A percentile compares a stretch with the other conserved stretches of the same genome.
Conservation (phyloP, 2,329 filamentous ascomycete species). For the Penicillium sp. region DNA sequence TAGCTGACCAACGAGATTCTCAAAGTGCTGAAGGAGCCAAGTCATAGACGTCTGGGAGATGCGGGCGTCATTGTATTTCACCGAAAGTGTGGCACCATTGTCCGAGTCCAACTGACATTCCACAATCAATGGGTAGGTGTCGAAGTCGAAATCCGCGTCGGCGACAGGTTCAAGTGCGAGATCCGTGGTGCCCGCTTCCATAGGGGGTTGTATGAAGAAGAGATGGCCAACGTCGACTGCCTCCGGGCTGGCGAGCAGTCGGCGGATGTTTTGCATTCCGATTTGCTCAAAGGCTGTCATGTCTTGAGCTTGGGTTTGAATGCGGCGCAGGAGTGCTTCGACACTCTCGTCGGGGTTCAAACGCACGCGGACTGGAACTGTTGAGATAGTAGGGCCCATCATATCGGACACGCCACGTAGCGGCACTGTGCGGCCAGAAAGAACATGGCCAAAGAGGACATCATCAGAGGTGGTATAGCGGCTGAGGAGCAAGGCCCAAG, state of each 20-base stretch:
- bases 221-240: constrained; percentile 12
- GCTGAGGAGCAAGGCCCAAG: constrained; percentile 1
- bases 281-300: constrained; percentile 58
- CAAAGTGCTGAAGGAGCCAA: constrained; percentile 4
- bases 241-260: constrained; percentile 36
- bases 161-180: constrained; percentile 1
- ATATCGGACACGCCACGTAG: constrained; percentile 35
- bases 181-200: not conserved
- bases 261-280: constrained; percentile 43
- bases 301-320: constrained; percentile 50
- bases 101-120: constrained; percentile 1
- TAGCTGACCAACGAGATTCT: constrained; percentile 29
- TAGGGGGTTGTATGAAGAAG: constrained; percentile 2
- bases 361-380: constrained; percentile 12
- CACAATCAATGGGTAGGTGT: constrained; percentile 3
- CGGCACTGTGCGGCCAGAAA: constrained; percentile 35
- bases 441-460: constrained; percentile 37
- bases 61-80: constrained; percentile 1
- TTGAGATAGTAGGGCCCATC: constrained; percentile 14
- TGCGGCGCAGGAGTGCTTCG: constrained; percentile 13
- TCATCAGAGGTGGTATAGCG: constrained; percentile 23
- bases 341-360: constrained; percentile 21
- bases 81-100: not conserved
- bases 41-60: not conserved
- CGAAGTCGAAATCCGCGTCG: constrained; percentile 1